A percentile compares a stretch with the other conserved stretches of the same genome.
Evolutionary conservation across 2,329 filamentous ascomycete species (phyloP).

Genomic region (Cladobotryum mycophilum): DNA sequence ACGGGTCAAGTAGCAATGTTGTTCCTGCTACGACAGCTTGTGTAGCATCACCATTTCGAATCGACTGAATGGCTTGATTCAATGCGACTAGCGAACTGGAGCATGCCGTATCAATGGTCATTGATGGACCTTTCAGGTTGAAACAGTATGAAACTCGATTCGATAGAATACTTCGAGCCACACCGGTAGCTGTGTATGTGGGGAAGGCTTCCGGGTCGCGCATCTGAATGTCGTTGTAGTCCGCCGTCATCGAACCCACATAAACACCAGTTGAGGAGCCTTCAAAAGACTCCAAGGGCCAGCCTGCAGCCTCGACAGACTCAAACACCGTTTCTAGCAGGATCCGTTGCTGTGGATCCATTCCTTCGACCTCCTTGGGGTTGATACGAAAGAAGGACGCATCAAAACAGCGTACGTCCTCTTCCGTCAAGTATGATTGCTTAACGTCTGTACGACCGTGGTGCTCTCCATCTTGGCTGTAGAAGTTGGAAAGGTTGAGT

Average conservation of each 20-base stretch:
- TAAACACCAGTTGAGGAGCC: constrained; percentile 20
- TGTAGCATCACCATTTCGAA: constrained; percentile 26
- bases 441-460: constrained; percentile 15
- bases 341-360: constrained; percentile 39
- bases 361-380: constrained; percentile 29
- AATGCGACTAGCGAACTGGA: constrained; percentile 18
- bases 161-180: constrained; percentile 29
- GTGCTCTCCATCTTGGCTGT: constrained; percentile 25
- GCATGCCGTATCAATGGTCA: constrained; percentile 30
- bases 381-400: constrained; percentile 34
- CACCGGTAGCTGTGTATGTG: constrained; percentile 18
- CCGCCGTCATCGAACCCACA: constrained; percentile 18
- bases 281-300: constrained; percentile 21
- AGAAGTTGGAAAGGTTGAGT: constrained; percentile 20
- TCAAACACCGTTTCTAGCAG: constrained; percentile 36
- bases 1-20: constrained; percentile 32
- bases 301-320: constrained; percentile 31
- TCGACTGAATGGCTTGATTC: constrained; percentile 21
- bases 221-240: constrained; percentile 11
- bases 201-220: constrained; percentile 11
- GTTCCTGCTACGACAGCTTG: constrained; percentile 18
- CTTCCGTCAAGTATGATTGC: constrained; percentile 31
- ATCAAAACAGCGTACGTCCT: constrained; percentile 29
- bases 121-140: constrained; percentile 21
- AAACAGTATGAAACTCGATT: constrained; percentile 3